Evolutionary conservation across 257 asterid genomes (phyloP).

Genomic region (Solanum chiquidenum): DNA sequence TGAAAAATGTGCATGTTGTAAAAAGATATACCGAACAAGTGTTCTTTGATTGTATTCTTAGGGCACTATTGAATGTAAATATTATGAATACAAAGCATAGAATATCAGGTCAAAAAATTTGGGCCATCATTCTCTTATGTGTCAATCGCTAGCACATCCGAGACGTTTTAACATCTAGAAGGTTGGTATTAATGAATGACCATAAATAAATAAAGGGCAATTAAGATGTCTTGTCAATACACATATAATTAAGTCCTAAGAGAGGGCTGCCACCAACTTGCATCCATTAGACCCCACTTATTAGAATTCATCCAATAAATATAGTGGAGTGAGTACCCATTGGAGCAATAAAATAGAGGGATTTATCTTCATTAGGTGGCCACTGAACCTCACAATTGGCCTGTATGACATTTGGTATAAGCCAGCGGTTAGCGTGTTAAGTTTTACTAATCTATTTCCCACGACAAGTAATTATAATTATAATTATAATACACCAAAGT

Average conservation of each 20-base stretch:
- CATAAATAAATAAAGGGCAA: not conserved
- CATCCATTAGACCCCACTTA: not conserved
- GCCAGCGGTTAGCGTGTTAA: not conserved
- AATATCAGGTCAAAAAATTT: not conserved
- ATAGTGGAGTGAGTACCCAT: not conserved
- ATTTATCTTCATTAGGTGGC: not conserved
- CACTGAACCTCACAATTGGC: not conserved
- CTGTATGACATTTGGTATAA: not conserved
- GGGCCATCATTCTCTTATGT: constrained; percentile 1
- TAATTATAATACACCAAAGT: not conserved
- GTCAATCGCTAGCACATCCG: constrained; percentile 2
- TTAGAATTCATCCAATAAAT: not conserved
- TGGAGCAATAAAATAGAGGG: not conserved
- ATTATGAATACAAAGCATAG: not conserved
- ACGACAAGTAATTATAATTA: not conserved
- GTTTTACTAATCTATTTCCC: not conserved
- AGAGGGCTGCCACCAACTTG: not conserved
- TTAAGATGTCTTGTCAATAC: not conserved
- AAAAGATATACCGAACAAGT: not conserved
- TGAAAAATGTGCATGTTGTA: not conserved
- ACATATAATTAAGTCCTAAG: not conserved
- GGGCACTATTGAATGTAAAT: not conserved
- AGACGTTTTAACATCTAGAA: not conserved
- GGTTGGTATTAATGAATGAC: not conserved
- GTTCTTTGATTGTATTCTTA: not conserved